phyloP scores from a whole-genome alignment of 2,329 filamentous ascomycete genomes.

The Coniochaeta sp. region DNA sequence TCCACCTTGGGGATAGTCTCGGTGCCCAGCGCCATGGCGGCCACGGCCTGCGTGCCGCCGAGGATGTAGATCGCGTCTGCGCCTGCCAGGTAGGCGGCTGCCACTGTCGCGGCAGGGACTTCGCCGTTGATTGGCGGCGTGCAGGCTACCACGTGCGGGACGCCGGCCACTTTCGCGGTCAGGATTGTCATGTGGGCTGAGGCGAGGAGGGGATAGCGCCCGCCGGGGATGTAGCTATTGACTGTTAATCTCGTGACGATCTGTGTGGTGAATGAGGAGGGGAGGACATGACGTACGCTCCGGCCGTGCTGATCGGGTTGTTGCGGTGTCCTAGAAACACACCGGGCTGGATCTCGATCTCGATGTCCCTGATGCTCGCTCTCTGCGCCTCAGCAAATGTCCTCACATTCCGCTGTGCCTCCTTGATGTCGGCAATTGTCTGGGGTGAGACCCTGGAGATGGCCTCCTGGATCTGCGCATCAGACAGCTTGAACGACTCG shows the following conservation, averaged over 20 bases:
- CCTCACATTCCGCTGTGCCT: slow-evolving; percentile 41
- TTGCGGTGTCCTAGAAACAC: slow-evolving; percentile 44
- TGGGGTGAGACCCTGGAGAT: slow-evolving; percentile 37
- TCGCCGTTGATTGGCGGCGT: slow-evolving; percentile 42
- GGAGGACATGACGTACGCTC: slow-evolving; percentile 25
- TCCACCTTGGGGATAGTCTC: slow-evolving; percentile 39
- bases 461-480: slow-evolving; percentile 32
- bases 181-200: slow-evolving; percentile 49
- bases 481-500: slow-evolving; percentile 37
- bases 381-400: slow-evolving; percentile 39
- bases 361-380: slow-evolving; percentile 38
- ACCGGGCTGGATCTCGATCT: slow-evolving; percentile 41
- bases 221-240: slow-evolving; percentile 38
- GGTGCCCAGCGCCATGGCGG: slow-evolving; percentile 44
- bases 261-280: neutral
- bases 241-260: neutral
- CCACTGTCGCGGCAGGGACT: slow-evolving; percentile 39
- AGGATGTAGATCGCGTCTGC: slow-evolving; percentile 44
- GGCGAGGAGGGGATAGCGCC: slow-evolving; percentile 44
- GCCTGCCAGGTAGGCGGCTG: slow-evolving; percentile 40
- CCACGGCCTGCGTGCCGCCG: slow-evolving; percentile 44
- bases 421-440: slow-evolving; percentile 27
- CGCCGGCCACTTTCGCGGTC: slow-evolving; percentile 46
- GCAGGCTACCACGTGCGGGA: slow-evolving; percentile 39
- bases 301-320: slow-evolving; percentile 36